These are phyloP conservation scores for Camellia lanceoleosa DNA, from an alignment of 148 eudicot species.

Conservation along the genomic window DNA sequence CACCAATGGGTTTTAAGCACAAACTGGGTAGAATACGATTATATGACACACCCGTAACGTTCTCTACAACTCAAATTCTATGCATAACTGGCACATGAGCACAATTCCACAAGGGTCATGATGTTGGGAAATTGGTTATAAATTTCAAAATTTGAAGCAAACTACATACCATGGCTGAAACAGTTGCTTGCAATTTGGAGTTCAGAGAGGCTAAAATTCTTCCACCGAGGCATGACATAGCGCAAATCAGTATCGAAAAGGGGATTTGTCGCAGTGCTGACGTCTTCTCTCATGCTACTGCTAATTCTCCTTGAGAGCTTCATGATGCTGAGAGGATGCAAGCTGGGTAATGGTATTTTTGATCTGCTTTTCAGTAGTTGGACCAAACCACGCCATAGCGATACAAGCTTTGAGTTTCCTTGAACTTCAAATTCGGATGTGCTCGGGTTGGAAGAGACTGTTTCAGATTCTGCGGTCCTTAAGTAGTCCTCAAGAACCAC, in stretches of 20 bases:
- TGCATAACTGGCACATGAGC: neutral
- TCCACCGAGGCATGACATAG: conserved; percentile 34
- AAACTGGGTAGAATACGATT: too few relatives aligned
- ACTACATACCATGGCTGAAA: conserved; percentile 43
- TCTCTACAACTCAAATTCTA: conserved; percentile 30
- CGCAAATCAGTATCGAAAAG: conserved; percentile 20
- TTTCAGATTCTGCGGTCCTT: conserved; percentile 53
- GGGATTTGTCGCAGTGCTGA: conserved; percentile 19
- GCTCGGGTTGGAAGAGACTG: conserved; percentile 51
- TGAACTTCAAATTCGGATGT: conserved; percentile 45
- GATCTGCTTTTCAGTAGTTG: conserved; percentile 51
- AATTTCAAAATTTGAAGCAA: neutral
- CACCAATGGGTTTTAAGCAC: too few relatives aligned
- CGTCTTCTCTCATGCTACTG: conserved; percentile 52
- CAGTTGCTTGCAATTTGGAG: conserved; percentile 53
- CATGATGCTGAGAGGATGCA: too few relatives aligned
- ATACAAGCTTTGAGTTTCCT: conserved; percentile 21
- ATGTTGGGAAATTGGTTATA: neutral
- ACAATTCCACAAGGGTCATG: too few relatives aligned
- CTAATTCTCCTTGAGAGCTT: conserved; percentile 36
- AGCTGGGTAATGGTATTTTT: conserved; percentile 27
- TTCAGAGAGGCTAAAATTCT: conserved; percentile 44
- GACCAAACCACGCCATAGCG: conserved; percentile 49
- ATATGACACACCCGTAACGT: neutral
- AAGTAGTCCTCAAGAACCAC: conserved; percentile 72